Evolutionary conservation across 2,329 filamentous ascomycete genomes (phyloP), one percentile per base, ranked within the genome.

Genomic region (Pyrenophora teres): DNA sequence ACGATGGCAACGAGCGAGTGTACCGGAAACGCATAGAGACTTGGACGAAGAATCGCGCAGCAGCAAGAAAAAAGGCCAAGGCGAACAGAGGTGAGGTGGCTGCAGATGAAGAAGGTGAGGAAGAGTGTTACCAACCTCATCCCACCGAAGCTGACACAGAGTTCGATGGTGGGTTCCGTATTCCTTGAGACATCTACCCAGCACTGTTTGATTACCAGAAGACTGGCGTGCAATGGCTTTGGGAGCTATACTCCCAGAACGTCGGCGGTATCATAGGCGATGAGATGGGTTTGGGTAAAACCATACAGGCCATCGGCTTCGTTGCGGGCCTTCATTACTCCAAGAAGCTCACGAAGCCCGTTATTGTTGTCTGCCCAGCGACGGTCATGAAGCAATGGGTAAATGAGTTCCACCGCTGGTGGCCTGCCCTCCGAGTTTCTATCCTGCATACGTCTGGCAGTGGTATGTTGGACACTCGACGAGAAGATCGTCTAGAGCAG

Each of bases 221-320:
- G 73, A 97, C 92, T 0, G 92, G 93, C 3, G 92, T 99, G 3
- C 89, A 96, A 69, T 99, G 94, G 94, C 82, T 99, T 6, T 92
- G 91, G 71, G 93, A 99, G 72, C 79, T 99, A 2, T 93, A 96
- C 70, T 85, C 87, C 49, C 92, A 97, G 70, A 84, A 88, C 54
- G 92, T 96, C 4, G 94, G 94, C 19, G 94, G 94, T 2, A 97
- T 99, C 46, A 83, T 99, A 33, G 94, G 93, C 5, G 94, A 99
- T 68, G 94, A 99, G 74, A 99, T 99, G 94, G 94, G 95, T 0
- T 78, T 99, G n/a, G 94, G 94, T 3, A 99, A 99, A 76, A 99
- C 94, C 1, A 88, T 90, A 21, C 87, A 90, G 67, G 81, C 86
- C 39, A 89, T 90, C 43, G 87, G 91, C 0, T 96, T 96, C 64